These are phyloP conservation scores for Entrophospora sp. DNA, from an alignment of 192 early-diverging fungal species.

Conservation along the genomic window DNA sequence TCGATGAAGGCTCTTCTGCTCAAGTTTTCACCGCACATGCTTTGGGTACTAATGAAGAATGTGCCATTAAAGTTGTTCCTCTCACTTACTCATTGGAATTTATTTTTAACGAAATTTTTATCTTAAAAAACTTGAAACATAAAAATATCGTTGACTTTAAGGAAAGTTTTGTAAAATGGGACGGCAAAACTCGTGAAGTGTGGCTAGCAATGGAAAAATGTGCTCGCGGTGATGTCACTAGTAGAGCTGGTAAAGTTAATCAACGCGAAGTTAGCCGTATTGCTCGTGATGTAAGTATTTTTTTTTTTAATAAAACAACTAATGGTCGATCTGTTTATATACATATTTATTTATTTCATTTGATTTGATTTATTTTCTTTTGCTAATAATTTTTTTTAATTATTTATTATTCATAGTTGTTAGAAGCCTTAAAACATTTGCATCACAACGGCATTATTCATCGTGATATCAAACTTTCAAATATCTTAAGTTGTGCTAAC, in stretches of 20 bases:
- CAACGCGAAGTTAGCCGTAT: conserved; percentile 17
- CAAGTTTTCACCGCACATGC: conserved; percentile 8
- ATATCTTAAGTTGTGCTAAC: conserved; percentile 4
- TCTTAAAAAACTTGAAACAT: conserved; percentile 15
- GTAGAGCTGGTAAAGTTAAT: conserved; percentile 7
- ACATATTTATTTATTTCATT: not conserved
- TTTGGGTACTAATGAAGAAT: not conserved
- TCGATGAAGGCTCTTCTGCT: conserved; percentile 22
- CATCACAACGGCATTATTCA: conserved; percentile 13
- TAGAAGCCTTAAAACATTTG: conserved; percentile 14
- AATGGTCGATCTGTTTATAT: no score
- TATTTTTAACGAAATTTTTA: conserved; percentile 20
- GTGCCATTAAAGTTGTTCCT: conserved; percentile 17
- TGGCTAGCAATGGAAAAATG: conserved; percentile 21
- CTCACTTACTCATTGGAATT: conserved; percentile 19
- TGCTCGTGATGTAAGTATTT: conserved; percentile 11
- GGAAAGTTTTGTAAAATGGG: conserved; percentile 17
- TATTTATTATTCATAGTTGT: conserved; percentile 8
- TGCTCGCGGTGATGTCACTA: conserved; percentile 20
- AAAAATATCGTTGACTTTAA: conserved; percentile 18
- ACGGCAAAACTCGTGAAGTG: conserved; percentile 19
- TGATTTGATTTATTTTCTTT: not conserved
- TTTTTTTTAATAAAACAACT: not conserved
- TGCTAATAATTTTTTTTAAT: not conserved
- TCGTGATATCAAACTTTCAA: conserved; percentile 20